phyloP scores from a whole-genome alignment of 768 basidiomycete genomes.

The Lentinula aciculospora region DNA sequence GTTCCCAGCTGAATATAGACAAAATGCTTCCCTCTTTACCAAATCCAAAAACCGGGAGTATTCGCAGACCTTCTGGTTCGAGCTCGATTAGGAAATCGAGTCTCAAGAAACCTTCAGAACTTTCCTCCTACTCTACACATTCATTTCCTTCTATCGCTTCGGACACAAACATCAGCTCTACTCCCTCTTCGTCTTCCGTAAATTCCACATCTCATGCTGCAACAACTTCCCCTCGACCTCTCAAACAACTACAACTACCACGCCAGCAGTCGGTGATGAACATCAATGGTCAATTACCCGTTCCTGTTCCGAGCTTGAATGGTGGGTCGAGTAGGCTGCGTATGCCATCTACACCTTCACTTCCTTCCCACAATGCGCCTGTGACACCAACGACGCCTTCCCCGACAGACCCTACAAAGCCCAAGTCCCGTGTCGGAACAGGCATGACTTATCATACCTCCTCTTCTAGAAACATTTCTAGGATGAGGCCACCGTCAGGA shows the following conservation, averaged over 20 bases:
- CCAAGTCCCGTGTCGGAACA: constrained; percentile 57
- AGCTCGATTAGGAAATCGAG: background rate
- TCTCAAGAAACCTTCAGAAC: background rate
- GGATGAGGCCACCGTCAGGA: background rate
- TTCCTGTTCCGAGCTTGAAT: constrained; percentile 24
- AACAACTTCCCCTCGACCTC: constrained; percentile 14
- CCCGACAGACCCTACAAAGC: constrained; percentile 17
- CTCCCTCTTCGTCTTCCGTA: constrained; percentile 10
- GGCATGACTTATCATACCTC: constrained; percentile 59
- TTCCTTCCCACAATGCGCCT: constrained; percentile 3
- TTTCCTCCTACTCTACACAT: constrained; percentile 8
- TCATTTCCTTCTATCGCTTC: constrained; percentile 7
- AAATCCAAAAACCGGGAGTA: constrained; percentile 13
- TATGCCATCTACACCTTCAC: background rate
- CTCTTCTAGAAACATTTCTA: background rate
- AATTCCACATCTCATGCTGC: constrained; percentile 8
- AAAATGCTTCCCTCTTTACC: constrained; percentile 27
- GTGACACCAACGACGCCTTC: background rate
- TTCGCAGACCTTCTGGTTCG: constrained; percentile 7
- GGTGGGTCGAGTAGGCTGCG: background rate
- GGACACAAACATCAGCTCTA: constrained; percentile 31
- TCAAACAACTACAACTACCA: constrained; percentile 25
- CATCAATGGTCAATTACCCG: constrained; percentile 25
- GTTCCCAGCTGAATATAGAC: constrained; percentile 16
- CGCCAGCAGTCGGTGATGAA: constrained; percentile 12